These are phyloP conservation scores for Suillus plorans DNA, from an alignment of 768 basidiomycete genomes.

Conservation along the genomic window DNA sequence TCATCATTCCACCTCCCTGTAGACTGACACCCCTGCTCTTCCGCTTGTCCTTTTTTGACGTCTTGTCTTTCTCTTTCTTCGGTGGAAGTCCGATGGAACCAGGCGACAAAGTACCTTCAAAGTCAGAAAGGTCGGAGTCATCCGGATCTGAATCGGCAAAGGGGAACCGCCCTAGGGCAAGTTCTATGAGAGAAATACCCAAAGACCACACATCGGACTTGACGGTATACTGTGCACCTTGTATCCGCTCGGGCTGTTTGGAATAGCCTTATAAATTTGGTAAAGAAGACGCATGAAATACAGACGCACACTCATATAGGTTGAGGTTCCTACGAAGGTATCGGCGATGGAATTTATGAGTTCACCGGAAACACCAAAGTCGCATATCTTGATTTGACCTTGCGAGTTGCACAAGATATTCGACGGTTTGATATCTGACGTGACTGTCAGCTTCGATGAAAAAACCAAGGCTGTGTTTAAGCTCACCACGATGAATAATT, in stretches of 20 bases:
- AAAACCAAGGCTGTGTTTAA: background rate
- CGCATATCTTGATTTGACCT: slow-evolving; percentile 98
- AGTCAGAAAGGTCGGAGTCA: slow-evolving; percentile 75
- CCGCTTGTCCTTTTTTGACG: slow-evolving; percentile 72
- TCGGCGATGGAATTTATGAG: slow-evolving; percentile 98
- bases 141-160: slow-evolving; percentile 82
- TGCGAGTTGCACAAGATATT: slow-evolving; percentile 94
- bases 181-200: slow-evolving; percentile 94
- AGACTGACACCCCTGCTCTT: slow-evolving; percentile 92
- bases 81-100: slow-evolving; percentile 48
- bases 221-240: slow-evolving; percentile 97
- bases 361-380: slow-evolving; percentile 98
- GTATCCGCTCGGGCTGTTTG: slow-evolving; percentile 93
- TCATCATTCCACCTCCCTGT: slow-evolving; percentile 94
- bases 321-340: slow-evolving; percentile 98
- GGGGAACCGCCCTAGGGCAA: slow-evolving; percentile 95
- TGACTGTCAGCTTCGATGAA: slow-evolving; percentile 17
- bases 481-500: slow-evolving; percentile 96
- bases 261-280: slow-evolving; percentile 14
- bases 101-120: slow-evolving; percentile 80
- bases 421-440: slow-evolving; percentile 94
- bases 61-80: slow-evolving; percentile 40
- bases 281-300: slow-evolving; percentile 12
- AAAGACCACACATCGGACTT: slow-evolving; percentile 99
- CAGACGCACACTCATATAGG: slow-evolving; percentile 94